phyloP scores from a whole-genome alignment of 805 yeast genomes.

The Barnettozyma siamensis region DNA sequence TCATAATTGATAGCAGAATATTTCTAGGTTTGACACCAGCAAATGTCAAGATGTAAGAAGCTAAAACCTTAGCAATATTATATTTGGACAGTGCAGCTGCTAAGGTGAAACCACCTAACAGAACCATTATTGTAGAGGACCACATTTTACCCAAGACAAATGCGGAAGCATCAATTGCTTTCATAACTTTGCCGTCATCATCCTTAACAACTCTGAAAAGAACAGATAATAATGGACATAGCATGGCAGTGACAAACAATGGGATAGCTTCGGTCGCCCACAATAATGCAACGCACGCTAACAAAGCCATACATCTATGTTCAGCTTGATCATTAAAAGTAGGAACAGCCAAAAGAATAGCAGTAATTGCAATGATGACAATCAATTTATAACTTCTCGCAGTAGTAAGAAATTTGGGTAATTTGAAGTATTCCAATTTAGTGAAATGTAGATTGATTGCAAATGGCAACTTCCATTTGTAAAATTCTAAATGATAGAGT shows the following conservation, averaged over 20 bases:
- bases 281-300: slow-evolving; percentile 58
- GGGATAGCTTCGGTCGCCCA: slow-evolving; percentile 98
- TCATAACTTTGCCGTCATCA: slow-evolving; percentile 47
- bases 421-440: slow-evolving; percentile 26
- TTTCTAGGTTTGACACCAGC: slow-evolving; percentile 83
- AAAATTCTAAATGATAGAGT: slow-evolving; percentile 30
- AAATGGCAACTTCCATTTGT: slow-evolving; percentile 27
- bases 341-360: slow-evolving; percentile 48
- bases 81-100: slow-evolving; percentile 93
- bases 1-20: slow-evolving; percentile 74
- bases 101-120: slow-evolving; percentile 86
- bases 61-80: slow-evolving; percentile 81
- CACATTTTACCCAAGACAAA: slow-evolving; percentile 82
- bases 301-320: slow-evolving; percentile 59
- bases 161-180: slow-evolving; percentile 59
- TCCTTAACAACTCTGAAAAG: slow-evolving; percentile 57
- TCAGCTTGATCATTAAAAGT: slow-evolving; percentile 59
- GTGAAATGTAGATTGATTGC: slow-evolving; percentile 23
- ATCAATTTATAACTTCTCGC: slow-evolving; percentile 44
- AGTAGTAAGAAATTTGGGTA: slow-evolving; percentile 46
- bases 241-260: slow-evolving; percentile 79
- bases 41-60: slow-evolving; percentile 70
- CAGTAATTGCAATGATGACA: slow-evolving; percentile 46
- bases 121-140: slow-evolving; percentile 86
- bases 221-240: slow-evolving; percentile 78